These are phyloP conservation scores for Eurotiales sp. DNA, from an alignment of 2,329 filamentous ascomycete genomes.

Conservation along the genomic window DNA sequence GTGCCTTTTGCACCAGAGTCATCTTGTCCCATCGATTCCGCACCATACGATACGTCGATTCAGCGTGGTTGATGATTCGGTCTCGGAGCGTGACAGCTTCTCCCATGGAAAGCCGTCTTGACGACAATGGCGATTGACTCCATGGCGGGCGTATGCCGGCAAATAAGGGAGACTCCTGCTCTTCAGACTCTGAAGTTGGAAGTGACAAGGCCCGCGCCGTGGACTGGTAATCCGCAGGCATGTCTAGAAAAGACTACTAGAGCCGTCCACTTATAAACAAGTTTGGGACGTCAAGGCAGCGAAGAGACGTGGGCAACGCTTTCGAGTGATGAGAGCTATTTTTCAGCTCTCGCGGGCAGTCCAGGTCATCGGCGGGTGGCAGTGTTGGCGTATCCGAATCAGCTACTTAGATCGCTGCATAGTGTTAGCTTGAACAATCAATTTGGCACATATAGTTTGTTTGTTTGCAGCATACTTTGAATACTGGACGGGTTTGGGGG, in stretches of 20 bases:
- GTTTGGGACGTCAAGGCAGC: neutral
- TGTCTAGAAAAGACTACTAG: slow-evolving; percentile 16
- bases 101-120: slow-evolving; percentile 25
- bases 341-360: slow-evolving; percentile 11
- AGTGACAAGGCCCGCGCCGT: slow-evolving; percentile 53
- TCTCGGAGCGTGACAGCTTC: slow-evolving; percentile 33
- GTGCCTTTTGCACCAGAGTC: slow-evolving; percentile 57
- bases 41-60: slow-evolving; percentile 30
- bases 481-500: neutral
- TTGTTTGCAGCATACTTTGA: too few relatives aligned
- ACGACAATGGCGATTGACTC: slow-evolving; percentile 39
- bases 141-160: slow-evolving; percentile 47
- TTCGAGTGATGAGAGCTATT: slow-evolving; percentile 8
- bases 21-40: slow-evolving; percentile 36
- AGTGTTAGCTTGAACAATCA: neutral
- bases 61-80: slow-evolving; percentile 34
- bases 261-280: neutral
- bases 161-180: slow-evolving; percentile 45
- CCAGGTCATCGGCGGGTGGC: slow-evolving; percentile 9
- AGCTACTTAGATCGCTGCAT: neutral
- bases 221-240: slow-evolving; percentile 49
- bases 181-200: slow-evolving; percentile 41
- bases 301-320: neutral
- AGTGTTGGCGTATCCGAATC: neutral
- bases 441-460: too few relatives aligned